Percentiles rank a stretch among this genome's conserved stretches.
These are phyloP conservation scores for Boeremia exigua DNA, from an alignment of 2,329 filamentous ascomycete genomes.

Conservation along the genomic window DNA sequence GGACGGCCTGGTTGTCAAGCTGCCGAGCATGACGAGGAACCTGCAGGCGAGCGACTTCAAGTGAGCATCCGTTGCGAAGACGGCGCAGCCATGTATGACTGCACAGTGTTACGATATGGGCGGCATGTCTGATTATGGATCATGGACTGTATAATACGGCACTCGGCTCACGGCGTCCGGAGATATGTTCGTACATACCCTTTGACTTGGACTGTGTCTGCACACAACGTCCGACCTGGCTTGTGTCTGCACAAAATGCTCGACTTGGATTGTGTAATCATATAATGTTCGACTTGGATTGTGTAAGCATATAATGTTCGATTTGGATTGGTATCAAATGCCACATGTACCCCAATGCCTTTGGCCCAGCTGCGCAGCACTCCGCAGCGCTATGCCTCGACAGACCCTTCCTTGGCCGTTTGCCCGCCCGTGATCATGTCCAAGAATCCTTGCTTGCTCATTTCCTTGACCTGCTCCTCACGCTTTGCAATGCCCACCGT, in stretches of 20 bases:
- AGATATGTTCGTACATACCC: neutral
- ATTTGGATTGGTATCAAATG: slow-evolving; percentile 10
- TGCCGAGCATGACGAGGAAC: slow-evolving; percentile 95
- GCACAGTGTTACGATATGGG: neutral
- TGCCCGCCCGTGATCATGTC: slow-evolving; percentile 76
- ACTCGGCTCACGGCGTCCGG: slow-evolving; percentile 4
- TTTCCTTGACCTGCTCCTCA: slow-evolving; percentile 89
- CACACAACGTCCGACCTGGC: too few relatives aligned
- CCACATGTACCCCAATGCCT: neutral
- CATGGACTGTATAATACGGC: slow-evolving; percentile 1
- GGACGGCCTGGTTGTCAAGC: slow-evolving; percentile 81
- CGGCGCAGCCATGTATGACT: neutral
- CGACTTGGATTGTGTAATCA: too few relatives aligned
- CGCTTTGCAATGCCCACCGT: slow-evolving; percentile 79
- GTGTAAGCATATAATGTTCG: neutral
- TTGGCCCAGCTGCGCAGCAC: neutral
- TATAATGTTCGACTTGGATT: too few relatives aligned
- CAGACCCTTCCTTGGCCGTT: slow-evolving; percentile 40
- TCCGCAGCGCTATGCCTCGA: too few relatives aligned
- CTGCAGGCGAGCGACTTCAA: slow-evolving; percentile 92
- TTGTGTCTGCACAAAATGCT: too few relatives aligned
- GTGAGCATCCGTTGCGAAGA: neutral
- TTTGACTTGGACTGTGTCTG: slow-evolving; percentile 1
- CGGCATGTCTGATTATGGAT: neutral
- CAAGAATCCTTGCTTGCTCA: slow-evolving; percentile 96